Evolutionary conservation across 805 yeast species (phyloP).

Genomic region (Suhomyces sp.): DNA sequence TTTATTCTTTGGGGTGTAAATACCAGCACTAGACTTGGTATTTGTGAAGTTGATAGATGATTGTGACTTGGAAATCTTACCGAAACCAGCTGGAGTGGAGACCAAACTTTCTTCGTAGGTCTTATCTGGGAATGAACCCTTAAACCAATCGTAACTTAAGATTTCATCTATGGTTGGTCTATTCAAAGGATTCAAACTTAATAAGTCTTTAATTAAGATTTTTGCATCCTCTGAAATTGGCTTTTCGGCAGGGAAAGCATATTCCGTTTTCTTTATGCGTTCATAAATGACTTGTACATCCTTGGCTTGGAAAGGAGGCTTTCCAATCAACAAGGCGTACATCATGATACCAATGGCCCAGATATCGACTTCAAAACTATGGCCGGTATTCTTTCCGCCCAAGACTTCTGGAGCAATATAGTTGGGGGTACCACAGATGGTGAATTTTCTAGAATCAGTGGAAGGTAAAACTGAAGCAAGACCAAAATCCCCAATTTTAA

Average conservation of each 20-base stretch:
- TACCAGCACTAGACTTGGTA: constrained; percentile 65
- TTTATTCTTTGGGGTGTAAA: constrained; percentile 50
- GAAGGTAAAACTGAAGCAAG: constrained; percentile 89
- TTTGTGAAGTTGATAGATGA: constrained; percentile 66
- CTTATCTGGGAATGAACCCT: constrained; percentile 75
- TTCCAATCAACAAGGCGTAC: constrained; percentile 87
- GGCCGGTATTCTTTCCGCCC: constrained; percentile 84
- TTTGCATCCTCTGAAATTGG: constrained; percentile 73
- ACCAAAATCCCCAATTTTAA: constrained; percentile 97
- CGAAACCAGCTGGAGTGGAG: constrained; percentile 58
- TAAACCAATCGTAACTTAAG: constrained; percentile 82
- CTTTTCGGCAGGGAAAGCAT: constrained; percentile 69
- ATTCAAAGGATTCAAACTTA: constrained; percentile 72
- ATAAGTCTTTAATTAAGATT: constrained; percentile 66
- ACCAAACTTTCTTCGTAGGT: constrained; percentile 63
- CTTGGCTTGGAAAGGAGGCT: constrained; percentile 97
- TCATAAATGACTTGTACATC: constrained; percentile 92
- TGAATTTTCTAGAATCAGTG: constrained; percentile 70
- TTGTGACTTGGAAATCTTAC: constrained; percentile 55
- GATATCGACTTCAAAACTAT: constrained; percentile 90
- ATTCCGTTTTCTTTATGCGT: constrained; percentile 81
- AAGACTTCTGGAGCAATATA: constrained; percentile 98
- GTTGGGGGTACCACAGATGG: constrained; percentile 98
- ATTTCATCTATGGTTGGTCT: constrained; percentile 83
- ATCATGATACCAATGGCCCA: constrained; percentile 99